Base-by-base conservation (phyloP, 2,329 filamentous ascomycete species). In the Fusarium napiforme region DNA sequence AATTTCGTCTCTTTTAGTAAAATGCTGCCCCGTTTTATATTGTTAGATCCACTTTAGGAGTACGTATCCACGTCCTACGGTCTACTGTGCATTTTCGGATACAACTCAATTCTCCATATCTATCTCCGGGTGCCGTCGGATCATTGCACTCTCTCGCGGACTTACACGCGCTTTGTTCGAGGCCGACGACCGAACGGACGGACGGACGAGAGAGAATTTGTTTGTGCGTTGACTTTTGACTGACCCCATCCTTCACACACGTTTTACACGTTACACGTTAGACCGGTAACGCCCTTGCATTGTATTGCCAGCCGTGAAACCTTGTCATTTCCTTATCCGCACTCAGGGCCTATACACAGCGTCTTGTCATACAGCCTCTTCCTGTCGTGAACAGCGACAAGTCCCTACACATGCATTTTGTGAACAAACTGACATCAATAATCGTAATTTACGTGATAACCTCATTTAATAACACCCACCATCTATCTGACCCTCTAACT, bases 401-500 rank as follows among this genome's bases (percentile, higher is more conserved):
- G 18, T 15, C 28, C 18, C 30, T 36, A n/a, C n/a, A n/a, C 21
- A 39, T 39, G 45, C 34, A 30, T 28, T 37, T 39, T 4, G 26
- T 37, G 34, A 52, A 28, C 11, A 53, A 9, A 14, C n/a, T 46
- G n/a, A 15, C 36, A 62, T 50, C 32, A 32, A 42, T 19, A 23
- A 28, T 30, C 56, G 9, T 58, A 50, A 37, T 69, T 26, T 53
- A 46, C 71, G 36, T 65, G 67, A 74, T 72, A 56, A 55, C 56
- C 56, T 73, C 71, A 53, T 65, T 72, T 60, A 42, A 49, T 21
- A 50, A 42, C 57, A 43, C 43, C 39, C 28, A 28, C 64, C 58
- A 28, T 69, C 67, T 69, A 69, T 61, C 46, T 69, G 39, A 30
- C 21, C 61, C 21, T 71, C 61, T 57, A 47, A 64, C 47, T 32